Base-by-base conservation (phyloP, 768 basidiomycete genomes). In the Naganishia vaughanmartiniae region DNA sequence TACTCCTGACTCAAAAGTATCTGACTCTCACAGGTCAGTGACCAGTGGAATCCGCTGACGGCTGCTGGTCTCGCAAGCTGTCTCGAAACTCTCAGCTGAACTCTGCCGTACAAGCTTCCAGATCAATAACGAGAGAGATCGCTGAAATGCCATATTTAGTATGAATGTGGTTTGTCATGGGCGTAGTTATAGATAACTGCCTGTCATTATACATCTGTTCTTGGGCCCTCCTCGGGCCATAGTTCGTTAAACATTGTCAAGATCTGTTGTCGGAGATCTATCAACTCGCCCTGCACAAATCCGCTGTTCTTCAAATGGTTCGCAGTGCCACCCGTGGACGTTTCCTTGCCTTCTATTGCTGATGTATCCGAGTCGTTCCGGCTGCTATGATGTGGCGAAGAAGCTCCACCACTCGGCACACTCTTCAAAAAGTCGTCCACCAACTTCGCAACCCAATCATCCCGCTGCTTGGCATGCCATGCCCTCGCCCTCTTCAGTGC, bases 381-480 rank as follows among this genome's bases (percentile, higher is more conserved):
- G 21, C 24, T n/a, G 12, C n/a, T 24, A 3, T 42, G 12, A n/a
- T 24, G 3, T 4, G 60, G 24, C 39, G 6, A 26, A 9, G 34
- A 11, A 34, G 57, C 31, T n/a, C n/a, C n/a, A n/a, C n/a, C n/a
- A 34, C 26, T 63, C 7, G 39, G 12, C 21, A 63, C 46, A 26
- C 42, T 45, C 15, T 63, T 42, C 26, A 63, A 26, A 30, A 63
- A 63, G n/a, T 26, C 33, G n/a, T 63, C 60, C 36, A 63, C 39
- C 34, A n/a, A 39, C 26, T 36, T 14, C 4, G 42, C 36, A 21
- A 63, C n/a, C 15, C 28, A 24, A 21, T 42, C 42, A 63, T 63
- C 60, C 24, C 30, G 39, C 11, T 63, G 39, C 15, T 63, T 63
- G 4, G 19, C 36, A 19, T 63, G 26, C 60, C 60, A 63, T 45